Base-by-base conservation (phyloP, 1,284 basidiomycete genomes). In the Apiotrichum gracile region DNA sequence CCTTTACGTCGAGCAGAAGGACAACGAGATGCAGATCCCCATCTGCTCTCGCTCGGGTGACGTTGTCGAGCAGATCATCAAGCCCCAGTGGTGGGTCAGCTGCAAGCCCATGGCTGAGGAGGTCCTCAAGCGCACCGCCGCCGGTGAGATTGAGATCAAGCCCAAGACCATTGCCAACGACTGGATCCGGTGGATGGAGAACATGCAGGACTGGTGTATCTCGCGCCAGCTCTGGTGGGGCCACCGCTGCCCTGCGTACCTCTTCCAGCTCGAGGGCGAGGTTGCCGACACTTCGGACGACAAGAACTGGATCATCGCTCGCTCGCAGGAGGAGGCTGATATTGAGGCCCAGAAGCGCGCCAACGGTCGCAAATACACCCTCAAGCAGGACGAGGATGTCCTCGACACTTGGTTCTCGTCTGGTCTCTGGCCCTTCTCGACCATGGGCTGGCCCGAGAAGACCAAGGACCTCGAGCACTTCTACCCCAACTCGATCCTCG, bases 191-290 rank as follows among this genome's bases (percentile, higher is more conserved):
- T 98, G 96, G 96, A 80, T 98, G 58, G 91, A 94, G 63, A 85
- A 83, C 64, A 92, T 97, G 64, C 91, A 97, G 75, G 96, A 98
- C 72, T 98, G 96, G 96, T 99, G 96, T 78, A 88, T 98, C 65
- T 97, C 93, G 9, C 88, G 96, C 55, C 96, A 98, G 72, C 81
- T 98, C 14, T 98, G 96, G 96, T 99, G 94, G 94, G 94, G 96
- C 46, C 96, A 99, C 73, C 83, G 94, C 58, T 88, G 86, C 72
- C 96, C 96, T 9, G 96, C 92, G 1, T 98, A 97, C 78, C 88
- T 93, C 63, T 85, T 97, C 54, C 81, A 83, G 52, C 84, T 97
- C 57, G 88, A 94, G 59, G 93, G 91, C 17, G 76, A 82, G 61
- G 35, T 19, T 19, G 22, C 8, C 24, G 61, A 89, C 86, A 72